phyloP scores from a whole-genome alignment of 2,329 filamentous ascomycete genomes.

The Cercospora brassicicola region DNA sequence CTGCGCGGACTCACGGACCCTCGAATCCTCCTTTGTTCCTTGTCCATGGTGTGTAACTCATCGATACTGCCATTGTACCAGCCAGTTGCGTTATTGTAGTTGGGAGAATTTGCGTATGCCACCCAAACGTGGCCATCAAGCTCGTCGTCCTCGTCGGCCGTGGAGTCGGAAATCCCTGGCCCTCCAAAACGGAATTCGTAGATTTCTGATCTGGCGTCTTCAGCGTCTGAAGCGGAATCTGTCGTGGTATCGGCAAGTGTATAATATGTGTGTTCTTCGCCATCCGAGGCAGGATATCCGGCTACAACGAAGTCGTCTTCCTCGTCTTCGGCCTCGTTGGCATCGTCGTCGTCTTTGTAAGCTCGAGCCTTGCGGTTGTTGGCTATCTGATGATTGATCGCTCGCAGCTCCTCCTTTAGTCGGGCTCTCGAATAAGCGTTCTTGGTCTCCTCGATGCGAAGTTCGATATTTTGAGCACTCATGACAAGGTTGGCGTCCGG shows the following conservation, averaged over 20 bases:
- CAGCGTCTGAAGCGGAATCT: constrained; percentile 31
- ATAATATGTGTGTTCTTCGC: constrained; percentile 38
- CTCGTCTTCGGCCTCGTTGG: constrained; percentile 28
- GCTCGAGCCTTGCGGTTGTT: constrained; percentile 35
- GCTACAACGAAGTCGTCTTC: constrained; percentile 35
- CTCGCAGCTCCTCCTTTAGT: constrained; percentile 37
- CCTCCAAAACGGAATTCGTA: constrained; percentile 36
- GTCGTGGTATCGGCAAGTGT: constrained; percentile 35
- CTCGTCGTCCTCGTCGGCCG: constrained; percentile 27
- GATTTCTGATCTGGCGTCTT: constrained; percentile 29
- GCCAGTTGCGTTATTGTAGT: constrained; percentile 35
- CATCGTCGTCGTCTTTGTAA: constrained; percentile 32
- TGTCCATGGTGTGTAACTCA: constrained; percentile 26
- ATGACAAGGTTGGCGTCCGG: constrained; percentile 29
- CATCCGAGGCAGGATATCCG: constrained; percentile 35
- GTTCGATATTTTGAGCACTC: constrained; percentile 37
- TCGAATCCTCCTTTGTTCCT: constrained; percentile 6
- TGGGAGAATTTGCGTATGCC: constrained; percentile 20
- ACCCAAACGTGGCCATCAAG: constrained; percentile 23
- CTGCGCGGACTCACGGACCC: constrained; percentile 23
- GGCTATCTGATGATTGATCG: constrained; percentile 37
- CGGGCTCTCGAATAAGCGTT: constrained; percentile 35
- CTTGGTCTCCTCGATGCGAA: constrained; percentile 38
- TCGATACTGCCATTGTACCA: constrained; percentile 39
- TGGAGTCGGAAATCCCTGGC: constrained; percentile 22